Percentiles rank a stretch among this genome's conserved stretches.
Conservation (phyloP, 805 yeast species). For the Pichia nakasei region DNA sequence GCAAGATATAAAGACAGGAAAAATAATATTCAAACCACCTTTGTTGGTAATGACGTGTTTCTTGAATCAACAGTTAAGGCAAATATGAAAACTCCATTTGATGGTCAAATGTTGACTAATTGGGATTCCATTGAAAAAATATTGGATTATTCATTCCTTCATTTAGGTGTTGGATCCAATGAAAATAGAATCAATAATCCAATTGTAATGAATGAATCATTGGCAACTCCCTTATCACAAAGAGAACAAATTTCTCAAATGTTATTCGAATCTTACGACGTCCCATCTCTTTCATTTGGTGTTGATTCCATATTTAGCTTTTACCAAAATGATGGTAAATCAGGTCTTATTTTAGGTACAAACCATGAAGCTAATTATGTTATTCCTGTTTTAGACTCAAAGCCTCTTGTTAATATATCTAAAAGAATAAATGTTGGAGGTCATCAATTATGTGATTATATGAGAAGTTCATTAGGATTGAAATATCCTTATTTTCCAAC, state of each 20-base stretch:
- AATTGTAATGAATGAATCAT: constrained; percentile 66
- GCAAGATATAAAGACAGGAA: constrained; percentile 77
- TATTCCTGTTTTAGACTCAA: constrained; percentile 71
- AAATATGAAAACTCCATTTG: constrained; percentile 72
- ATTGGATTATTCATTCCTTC: constrained; percentile 75
- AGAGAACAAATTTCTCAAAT: constrained; percentile 71
- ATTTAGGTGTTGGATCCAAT: constrained; percentile 52
- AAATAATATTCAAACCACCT: constrained; percentile 48
- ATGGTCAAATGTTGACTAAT: constrained; percentile 77
- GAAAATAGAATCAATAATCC: constrained; percentile 62
- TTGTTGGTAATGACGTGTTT: constrained; percentile 76
- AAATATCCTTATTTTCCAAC: constrained; percentile 92
- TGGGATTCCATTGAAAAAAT: constrained; percentile 87
- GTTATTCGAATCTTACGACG: constrained; percentile 74
- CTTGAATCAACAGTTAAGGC: constrained; percentile 62
- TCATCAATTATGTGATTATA: constrained; percentile 52
- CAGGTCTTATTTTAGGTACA: constrained; percentile 72
- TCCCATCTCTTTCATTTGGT: constrained; percentile 70
- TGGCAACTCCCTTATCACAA: constrained; percentile 64
- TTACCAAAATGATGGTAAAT: constrained; percentile 47
- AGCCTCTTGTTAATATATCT: constrained; percentile 54
- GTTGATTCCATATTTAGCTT: constrained; percentile 76
- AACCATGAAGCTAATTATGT: constrained; percentile 79
- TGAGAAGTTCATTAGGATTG: constrained; percentile 55
- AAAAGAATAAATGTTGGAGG: constrained; percentile 94